Conservation (phyloP, 192 early-diverging fungal species). For the Coemansia sp. region DNA sequence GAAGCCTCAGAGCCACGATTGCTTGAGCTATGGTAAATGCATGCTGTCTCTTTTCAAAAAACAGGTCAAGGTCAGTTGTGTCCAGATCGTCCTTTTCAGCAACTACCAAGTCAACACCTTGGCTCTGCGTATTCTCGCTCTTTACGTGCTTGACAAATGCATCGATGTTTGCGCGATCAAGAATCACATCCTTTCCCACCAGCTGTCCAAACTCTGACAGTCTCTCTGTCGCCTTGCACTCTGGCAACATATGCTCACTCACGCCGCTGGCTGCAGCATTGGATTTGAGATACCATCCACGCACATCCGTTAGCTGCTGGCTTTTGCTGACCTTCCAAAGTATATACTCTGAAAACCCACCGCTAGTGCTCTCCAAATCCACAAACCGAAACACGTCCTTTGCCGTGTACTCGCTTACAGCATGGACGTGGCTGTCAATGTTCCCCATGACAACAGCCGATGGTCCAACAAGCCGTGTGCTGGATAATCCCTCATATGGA, state of each 20-base stretch:
- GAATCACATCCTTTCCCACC: background rate
- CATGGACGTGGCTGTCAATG: constrained; percentile 18
- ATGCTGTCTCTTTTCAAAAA: constrained; percentile 23
- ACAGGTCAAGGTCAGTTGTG: background rate
- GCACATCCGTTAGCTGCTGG: background rate
- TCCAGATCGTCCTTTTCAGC: constrained; percentile 4
- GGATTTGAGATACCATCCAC: constrained; percentile 36
- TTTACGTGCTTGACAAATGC: constrained; percentile 25
- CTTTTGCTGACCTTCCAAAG: constrained; percentile 11
- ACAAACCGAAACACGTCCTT: constrained; percentile 12
- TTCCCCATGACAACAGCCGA: constrained; percentile 25
- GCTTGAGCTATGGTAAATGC: constrained; percentile 24
- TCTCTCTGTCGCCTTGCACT: background rate
- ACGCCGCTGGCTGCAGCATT: background rate
- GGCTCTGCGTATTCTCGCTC: background rate
- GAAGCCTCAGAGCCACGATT: constrained; percentile 15
- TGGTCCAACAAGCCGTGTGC: background rate
- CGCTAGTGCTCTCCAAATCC: constrained; percentile 16
- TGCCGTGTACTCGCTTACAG: constrained; percentile 18
- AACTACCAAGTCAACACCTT: constrained; percentile 36
- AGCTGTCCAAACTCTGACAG: background rate
- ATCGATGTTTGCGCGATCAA: constrained; percentile 14
- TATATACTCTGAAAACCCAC: constrained; percentile 30
- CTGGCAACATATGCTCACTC: background rate
- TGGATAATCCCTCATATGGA: constrained; percentile 16